phyloP scores from a whole-genome alignment of 148 eudicot genomes.

The Persicaria tinctoria region DNA sequence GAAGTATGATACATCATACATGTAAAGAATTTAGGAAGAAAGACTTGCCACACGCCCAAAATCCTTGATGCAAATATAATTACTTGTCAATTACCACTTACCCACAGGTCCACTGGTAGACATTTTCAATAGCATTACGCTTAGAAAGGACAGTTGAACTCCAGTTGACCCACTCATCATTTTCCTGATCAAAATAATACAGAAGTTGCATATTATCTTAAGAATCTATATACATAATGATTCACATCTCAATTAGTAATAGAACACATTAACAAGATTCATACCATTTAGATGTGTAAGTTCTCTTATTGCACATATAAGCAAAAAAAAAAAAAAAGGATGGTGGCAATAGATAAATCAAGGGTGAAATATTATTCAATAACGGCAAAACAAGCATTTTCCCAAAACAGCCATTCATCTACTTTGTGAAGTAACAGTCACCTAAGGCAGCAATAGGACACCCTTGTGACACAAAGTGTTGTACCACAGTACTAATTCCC shows the following conservation, averaged over 20 bases:
- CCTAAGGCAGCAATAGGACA: neutral
- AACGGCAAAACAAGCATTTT: neutral
- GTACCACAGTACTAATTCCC: neutral
- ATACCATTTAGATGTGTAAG: too few species aligned
- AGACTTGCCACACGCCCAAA: neutral
- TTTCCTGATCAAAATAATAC: conserved; percentile 34
- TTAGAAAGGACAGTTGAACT: conserved; percentile 60
- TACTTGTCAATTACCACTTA: conserved; percentile 24
- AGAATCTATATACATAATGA: neutral
- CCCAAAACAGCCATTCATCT: neutral
- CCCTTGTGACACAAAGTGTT: neutral
- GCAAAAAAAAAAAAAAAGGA: too few species aligned
- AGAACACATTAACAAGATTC: too few species aligned
- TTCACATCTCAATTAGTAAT: too few species aligned
- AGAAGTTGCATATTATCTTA: neutral
- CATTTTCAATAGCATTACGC: conserved; percentile 79
- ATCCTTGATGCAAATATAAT: neutral
- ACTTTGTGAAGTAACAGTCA: neutral
- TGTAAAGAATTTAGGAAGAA: neutral
- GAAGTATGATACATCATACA: neutral
- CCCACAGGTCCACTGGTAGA: conserved; percentile 96
- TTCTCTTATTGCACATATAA: too few species aligned
- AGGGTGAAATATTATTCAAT: too few species aligned
- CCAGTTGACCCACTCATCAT: conserved; percentile 83
- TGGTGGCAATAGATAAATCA: too few species aligned